Conservation (phyloP, 768 basidiomycete species). For the Glaciozyma martinii region DNA sequence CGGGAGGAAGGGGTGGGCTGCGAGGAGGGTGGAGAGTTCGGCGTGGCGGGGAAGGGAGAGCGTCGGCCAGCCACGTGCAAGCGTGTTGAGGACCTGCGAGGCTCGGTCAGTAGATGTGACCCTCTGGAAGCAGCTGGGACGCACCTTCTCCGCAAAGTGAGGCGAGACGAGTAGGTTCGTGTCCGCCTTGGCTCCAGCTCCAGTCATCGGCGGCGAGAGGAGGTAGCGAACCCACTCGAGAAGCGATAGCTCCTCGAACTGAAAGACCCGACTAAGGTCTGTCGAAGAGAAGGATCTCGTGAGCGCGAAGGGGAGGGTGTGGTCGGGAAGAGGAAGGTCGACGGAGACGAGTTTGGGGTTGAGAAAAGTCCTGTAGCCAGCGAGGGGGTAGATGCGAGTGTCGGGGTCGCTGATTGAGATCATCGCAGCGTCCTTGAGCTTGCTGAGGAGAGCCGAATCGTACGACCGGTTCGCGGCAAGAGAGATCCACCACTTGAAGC, state of each 20-base stretch:
- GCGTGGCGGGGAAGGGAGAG: conserved; percentile 48
- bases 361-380: conserved; percentile 61
- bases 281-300: conserved; percentile 53
- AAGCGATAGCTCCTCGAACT: conserved; percentile 69
- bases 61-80: conserved; percentile 61
- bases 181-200: conserved; percentile 40
- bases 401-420: conserved; percentile 42
- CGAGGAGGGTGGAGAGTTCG: conserved; percentile 48
- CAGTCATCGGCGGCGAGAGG: conserved; percentile 45
- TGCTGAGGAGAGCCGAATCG: conserved; percentile 43
- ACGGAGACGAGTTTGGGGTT: conserved; percentile 59
- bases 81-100: conserved; percentile 8
- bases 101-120: neutral
- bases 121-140: conserved; percentile 42
- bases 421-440: conserved; percentile 65
- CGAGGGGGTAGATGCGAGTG: conserved; percentile 59
- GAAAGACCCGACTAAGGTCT: conserved; percentile 52
- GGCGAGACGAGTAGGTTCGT: conserved; percentile 59
- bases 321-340: conserved; percentile 65
- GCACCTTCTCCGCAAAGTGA: conserved; percentile 69
- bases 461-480: conserved; percentile 44
- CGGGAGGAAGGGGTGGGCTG: conserved; percentile 55
- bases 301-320: conserved; percentile 60
- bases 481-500: conserved; percentile 74
- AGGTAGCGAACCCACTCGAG: conserved; percentile 67